Percentiles rank a stretch among this genome's conserved stretches.
Conservation (phyloP, 768 basidiomycete genomes). For the Dendrothele bispora region DNA sequence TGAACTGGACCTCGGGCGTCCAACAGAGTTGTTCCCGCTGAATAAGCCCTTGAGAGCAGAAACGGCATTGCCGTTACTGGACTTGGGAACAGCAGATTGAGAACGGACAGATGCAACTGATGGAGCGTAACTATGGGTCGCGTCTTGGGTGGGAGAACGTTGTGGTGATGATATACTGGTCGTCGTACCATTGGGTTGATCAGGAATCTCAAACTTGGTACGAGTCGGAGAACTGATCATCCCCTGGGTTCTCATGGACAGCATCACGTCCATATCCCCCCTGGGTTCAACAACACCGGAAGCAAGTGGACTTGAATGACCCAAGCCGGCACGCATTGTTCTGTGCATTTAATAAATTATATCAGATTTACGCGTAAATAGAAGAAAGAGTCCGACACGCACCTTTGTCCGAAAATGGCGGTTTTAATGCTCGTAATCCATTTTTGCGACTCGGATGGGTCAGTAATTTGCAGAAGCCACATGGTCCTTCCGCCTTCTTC, state of each 20-base stretch:
- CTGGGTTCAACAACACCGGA: slow-evolving; percentile 57
- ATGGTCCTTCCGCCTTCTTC: slow-evolving; percentile 48
- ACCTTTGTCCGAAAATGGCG: slow-evolving; percentile 73
- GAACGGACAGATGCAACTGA: slow-evolving; percentile 46
- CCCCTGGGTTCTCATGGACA: slow-evolving; percentile 75
- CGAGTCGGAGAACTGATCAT: slow-evolving; percentile 33
- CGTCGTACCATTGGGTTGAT: slow-evolving; percentile 18
- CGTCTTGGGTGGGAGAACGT: slow-evolving; percentile 51
- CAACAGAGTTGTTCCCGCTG: slow-evolving; percentile 26
- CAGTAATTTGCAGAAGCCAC: slow-evolving; percentile 71
- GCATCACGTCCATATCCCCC: slow-evolving; percentile 83
- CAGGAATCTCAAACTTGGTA: slow-evolving; percentile 18
- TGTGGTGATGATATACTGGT: slow-evolving; percentile 29
- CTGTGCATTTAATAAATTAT: slow-evolving; percentile 31
- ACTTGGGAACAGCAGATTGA: slow-evolving; percentile 38
- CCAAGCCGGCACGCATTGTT: slow-evolving; percentile 68
- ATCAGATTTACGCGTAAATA: background rate
- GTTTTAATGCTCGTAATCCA: slow-evolving; percentile 80
- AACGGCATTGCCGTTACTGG: slow-evolving; percentile 35
- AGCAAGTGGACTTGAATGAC: slow-evolving; percentile 21
- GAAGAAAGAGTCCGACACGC: slow-evolving; percentile 8
- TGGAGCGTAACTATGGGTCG: too few relatives aligned
- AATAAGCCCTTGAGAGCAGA: slow-evolving; percentile 64
- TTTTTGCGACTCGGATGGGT: slow-evolving; percentile 60
- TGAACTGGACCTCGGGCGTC: slow-evolving; percentile 58